Evolutionary conservation across 805 yeast species (phyloP), one percentile per base, ranked within the genome.

Genomic region (Wickerhamomyces subpelliculosus): DNA sequence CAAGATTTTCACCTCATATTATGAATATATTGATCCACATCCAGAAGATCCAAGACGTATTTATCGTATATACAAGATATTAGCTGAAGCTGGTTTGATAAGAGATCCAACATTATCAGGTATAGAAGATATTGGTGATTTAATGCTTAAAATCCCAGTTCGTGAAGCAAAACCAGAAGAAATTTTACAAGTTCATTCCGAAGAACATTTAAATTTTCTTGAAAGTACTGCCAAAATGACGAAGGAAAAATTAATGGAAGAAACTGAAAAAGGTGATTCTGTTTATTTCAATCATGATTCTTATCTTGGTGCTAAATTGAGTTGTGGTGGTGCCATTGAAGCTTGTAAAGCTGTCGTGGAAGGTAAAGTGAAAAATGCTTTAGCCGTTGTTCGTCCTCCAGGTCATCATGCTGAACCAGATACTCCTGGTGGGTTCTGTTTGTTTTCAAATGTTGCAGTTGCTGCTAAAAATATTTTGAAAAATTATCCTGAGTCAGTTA

Each of bases 331-430:
- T 27, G 82, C 95, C 23, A 93, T 93, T 36, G 97, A 93, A 60
- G 95, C 96, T 2, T 89, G 97, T 59, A 77, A 78, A 47, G 95
- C 97, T 0, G 97, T 93, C 17, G 84, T 93, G 9, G 97, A 89
- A 57, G 95, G 96, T 3, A 67, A 72, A 39, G 97, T 90, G 23
- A 87, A 87, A 55, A 93, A 93, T 57, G 80, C 97, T 0, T 56
- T 93, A 35, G 99, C 98, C 0, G 85, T 93, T 8, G 96, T 93
- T 13, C 76, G 99, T 47, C 99, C 99, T 2, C 99, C 99, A 0
- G 99, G 99, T 7, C 99, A 93, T 64, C 99, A 93, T 57, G 97
- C 98, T 1, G 99, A 94, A 55, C 98, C 99, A 2, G 93, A 86
- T 48, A 68, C 88, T 13, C 95, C 98, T 0, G 97, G 96, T 34